Evolutionary conservation across 306 rosid genomes (phyloP), one percentile per base, ranked within the genome.

Genomic region (Cercis canadensis): DNA sequence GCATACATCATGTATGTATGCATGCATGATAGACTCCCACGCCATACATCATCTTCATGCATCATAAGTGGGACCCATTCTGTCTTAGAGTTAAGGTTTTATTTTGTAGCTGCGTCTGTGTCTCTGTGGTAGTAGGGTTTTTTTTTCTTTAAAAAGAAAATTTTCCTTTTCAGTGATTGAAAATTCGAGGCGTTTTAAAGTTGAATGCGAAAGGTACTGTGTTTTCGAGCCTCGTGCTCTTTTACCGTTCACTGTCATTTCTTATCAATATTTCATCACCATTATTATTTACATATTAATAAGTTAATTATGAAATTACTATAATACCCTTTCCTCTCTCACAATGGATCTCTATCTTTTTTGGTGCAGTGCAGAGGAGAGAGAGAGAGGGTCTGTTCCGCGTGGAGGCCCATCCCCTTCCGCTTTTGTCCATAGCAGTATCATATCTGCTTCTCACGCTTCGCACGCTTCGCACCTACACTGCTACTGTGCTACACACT

Each of bases 151-250:
- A n/a, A n/a, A n/a, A n/a, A n/a, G n/a, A n/a, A n/a, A n/a, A n/a
- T n/a, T n/a, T 65, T 59, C 75, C 80, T 73, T 80, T 83, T 76
- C 77, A 80, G 72, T 21, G 73, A 66, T 76, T 76, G 78, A 72
- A 80, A 73, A 24, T 73, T 51, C 66, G 75, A 73, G 78, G 85
- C 53, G 34, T 69, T 82, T 69, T 65, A 76, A 78, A 77, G 81
- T 45, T 79, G 75, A 83, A 60, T 69, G 83, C 76, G 81, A 77
- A 74, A 70, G 85, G 21, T 52, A 60, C 74, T 62, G 77, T 67
- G 6, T 60, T 72, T 75, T 83, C 74, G 84, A 83, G 77, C 84
- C 74, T 79, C 84, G 79, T 56, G 82, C 82, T 77, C 29, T 41
- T 40, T 60, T 51, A 19, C 8, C n/a, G 2, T 15, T 21, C 34